Evolutionary conservation across 179 eudicot genomes (phyloP).

Genomic region (Spinacia oleracea): DNA sequence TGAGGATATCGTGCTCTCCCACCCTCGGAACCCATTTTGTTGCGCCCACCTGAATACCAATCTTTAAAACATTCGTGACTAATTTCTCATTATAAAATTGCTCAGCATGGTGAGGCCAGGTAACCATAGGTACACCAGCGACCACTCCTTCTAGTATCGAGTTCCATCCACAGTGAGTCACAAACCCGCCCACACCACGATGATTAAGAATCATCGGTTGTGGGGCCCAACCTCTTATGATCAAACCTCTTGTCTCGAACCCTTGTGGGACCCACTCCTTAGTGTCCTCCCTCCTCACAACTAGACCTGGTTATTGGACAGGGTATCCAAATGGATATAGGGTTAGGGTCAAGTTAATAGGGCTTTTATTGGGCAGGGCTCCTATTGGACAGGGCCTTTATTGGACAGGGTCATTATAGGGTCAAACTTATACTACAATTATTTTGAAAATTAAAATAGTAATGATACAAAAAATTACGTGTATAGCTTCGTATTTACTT

Average conservation of each 20-base stretch:
- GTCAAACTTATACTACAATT: too few relatives aligned
- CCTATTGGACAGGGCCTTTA: too few relatives aligned
- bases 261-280: constrained; percentile 16
- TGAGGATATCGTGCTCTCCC: not conserved
- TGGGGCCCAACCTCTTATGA: constrained; percentile 44
- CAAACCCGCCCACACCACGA: constrained; percentile 27
- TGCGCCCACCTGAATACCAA: constrained; percentile 33
- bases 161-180: constrained; percentile 25
- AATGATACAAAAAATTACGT: too few relatives aligned
- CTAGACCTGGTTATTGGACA: too few relatives aligned
- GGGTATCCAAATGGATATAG: too few relatives aligned
- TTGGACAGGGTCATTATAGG: too few relatives aligned
- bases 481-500: too few relatives aligned
- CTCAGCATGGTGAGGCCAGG: constrained; percentile 44
- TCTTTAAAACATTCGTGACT: constrained; percentile 30
- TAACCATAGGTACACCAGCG: constrained; percentile 31
- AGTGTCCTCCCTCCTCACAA: constrained; percentile 18
- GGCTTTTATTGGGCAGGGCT: too few relatives aligned
- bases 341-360: too few relatives aligned
- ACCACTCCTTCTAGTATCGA: constrained; percentile 31
- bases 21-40: constrained; percentile 9
- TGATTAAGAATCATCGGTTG: constrained; percentile 32
- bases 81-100: constrained; percentile 39
- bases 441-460: too few relatives aligned
- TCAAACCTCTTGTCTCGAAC: constrained; percentile 34